Percentiles rank a stretch among this genome's conserved stretches.
These are phyloP conservation scores for Zygnema circumcarinatum DNA, from an alignment of 139 green algal genomes.

Conservation along the genomic window DNA sequence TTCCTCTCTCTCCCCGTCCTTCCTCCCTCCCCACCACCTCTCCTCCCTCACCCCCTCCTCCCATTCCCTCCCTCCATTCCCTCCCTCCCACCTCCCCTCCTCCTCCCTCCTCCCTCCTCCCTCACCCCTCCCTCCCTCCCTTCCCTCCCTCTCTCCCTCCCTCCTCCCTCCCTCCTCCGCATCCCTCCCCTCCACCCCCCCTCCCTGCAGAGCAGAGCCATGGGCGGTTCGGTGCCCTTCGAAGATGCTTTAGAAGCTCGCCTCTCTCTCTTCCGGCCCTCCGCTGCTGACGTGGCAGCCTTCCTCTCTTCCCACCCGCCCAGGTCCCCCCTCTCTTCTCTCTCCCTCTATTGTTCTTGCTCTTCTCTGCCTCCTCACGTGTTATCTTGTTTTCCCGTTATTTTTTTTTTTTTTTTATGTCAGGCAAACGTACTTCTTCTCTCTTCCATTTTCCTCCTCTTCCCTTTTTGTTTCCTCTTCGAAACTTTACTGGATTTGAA, in stretches of 20 bases:
- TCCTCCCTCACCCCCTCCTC: conserved; percentile 64
- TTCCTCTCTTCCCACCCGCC: conserved; percentile 81
- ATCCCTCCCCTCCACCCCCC: not conserved
- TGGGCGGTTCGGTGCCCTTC: conserved; percentile 90
- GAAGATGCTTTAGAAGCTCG: conserved; percentile 83
- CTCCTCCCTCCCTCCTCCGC: not conserved
- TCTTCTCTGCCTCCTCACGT: not conserved
- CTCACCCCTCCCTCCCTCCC: not conserved
- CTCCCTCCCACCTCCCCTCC: not conserved
- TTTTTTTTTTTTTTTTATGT: conserved; percentile 47
- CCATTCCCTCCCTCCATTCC: not conserved
- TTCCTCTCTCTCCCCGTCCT: not conserved
- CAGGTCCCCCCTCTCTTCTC: conserved; percentile 30
- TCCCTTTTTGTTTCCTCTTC: conserved; percentile 19
- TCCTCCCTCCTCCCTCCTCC: not conserved
- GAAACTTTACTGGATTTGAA: too few species aligned
- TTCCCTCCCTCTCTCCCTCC: not conserved
- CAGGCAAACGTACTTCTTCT: too few species aligned
- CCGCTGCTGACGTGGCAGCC: conserved; percentile 66
- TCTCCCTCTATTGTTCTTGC: too few species aligned
- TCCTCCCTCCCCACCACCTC: conserved; percentile 5
- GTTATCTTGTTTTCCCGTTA: conserved; percentile 10
- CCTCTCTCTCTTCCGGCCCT: conserved; percentile 83
- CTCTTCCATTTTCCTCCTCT: too few species aligned
- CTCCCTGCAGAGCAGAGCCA: conserved; percentile 74